Conservation (phyloP, 1,139 yeast species). For the Taphrina pruni region DNA sequence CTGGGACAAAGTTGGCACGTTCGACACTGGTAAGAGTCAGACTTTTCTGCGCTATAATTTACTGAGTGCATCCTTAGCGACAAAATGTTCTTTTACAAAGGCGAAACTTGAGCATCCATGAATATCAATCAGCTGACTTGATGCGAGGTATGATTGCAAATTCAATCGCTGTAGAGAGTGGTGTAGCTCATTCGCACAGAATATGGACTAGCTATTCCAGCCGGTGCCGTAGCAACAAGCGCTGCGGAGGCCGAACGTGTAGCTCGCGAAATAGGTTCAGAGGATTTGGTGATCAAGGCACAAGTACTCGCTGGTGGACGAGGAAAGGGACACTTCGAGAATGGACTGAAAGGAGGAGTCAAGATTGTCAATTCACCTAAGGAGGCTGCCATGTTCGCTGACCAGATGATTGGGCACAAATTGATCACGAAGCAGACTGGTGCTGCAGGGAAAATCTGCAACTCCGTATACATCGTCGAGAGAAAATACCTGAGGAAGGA, state of each 20-base stretch:
- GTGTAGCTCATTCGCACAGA: slow-evolving; percentile 4
- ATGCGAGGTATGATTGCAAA: slow-evolving; percentile 56
- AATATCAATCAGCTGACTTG: slow-evolving; percentile 91
- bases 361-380: slow-evolving; percentile 83
- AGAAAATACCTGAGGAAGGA: slow-evolving; percentile 92
- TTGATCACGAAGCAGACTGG: slow-evolving; percentile 98
- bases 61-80: slow-evolving; percentile 4
- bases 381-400: slow-evolving; percentile 85
- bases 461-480: slow-evolving; percentile 95
- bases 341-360: slow-evolving; percentile 96
- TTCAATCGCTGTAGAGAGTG: too few species aligned
- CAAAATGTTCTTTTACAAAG: slow-evolving; percentile 46
- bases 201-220: slow-evolving; percentile 90
- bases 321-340: slow-evolving; percentile 97
- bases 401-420: slow-evolving; percentile 88
- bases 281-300: slow-evolving; percentile 92
- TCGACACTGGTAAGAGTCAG: background rate
- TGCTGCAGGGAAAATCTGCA: slow-evolving; percentile 93
- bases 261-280: slow-evolving; percentile 63
- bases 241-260: slow-evolving; percentile 84
- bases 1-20: slow-evolving; percentile 1
- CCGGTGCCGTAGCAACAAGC: slow-evolving; percentile 88
- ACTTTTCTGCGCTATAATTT: background rate
- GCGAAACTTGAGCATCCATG: slow-evolving; percentile 86
- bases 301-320: slow-evolving; percentile 99